These are phyloP conservation scores for Anthoceros angustus DNA, from an alignment of 225 moss, liverwort and hornwort genomes.

Conservation along the genomic window DNA sequence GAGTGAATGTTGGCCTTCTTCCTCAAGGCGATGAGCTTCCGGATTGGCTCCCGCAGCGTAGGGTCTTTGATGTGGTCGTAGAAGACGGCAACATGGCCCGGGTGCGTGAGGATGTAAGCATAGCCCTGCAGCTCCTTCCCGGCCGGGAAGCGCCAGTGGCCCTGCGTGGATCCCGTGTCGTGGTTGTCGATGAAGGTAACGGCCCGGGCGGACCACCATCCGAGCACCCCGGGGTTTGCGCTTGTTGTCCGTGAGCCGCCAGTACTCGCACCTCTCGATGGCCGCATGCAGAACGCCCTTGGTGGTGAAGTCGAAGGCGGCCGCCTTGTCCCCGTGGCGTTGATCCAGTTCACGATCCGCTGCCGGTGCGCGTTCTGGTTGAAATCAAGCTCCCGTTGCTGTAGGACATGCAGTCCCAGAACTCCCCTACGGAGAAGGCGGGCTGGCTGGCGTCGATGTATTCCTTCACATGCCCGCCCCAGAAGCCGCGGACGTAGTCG, in stretches of 20 bases:
- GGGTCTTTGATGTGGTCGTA: neutral
- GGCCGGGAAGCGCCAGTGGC: conserved; percentile 76
- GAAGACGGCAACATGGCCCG: conserved; percentile 21
- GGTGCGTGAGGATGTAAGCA: conserved; percentile 81
- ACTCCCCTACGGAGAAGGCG: conserved; percentile 39
- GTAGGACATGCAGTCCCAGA: conserved; percentile 67
- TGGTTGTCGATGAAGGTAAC: conserved; percentile 91
- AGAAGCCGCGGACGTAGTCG: neutral
- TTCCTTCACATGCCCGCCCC: neutral
- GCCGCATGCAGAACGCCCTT: conserved; percentile 88
- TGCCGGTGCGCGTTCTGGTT: conserved; percentile 79
- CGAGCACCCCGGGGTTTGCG: conserved; percentile 63
- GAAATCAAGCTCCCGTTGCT: conserved; percentile 40
- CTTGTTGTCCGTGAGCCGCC: conserved; percentile 41
- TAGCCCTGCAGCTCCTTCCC: conserved; percentile 81
- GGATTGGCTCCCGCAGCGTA: conserved; percentile 19
- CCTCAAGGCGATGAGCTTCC: conserved; percentile 28
- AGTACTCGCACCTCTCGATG: conserved; percentile 37
- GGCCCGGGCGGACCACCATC: conserved; percentile 58
- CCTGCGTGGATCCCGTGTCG: conserved; percentile 80
- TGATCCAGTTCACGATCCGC: conserved; percentile 56
- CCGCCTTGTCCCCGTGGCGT: conserved; percentile 31
- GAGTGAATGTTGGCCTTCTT: conserved; percentile 47
- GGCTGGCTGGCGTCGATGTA: neutral
- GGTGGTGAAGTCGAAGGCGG: conserved; percentile 87